Evolutionary conservation across 352 stramenopile species (phyloP).

Genomic region (Pythium phragmitis): DNA sequence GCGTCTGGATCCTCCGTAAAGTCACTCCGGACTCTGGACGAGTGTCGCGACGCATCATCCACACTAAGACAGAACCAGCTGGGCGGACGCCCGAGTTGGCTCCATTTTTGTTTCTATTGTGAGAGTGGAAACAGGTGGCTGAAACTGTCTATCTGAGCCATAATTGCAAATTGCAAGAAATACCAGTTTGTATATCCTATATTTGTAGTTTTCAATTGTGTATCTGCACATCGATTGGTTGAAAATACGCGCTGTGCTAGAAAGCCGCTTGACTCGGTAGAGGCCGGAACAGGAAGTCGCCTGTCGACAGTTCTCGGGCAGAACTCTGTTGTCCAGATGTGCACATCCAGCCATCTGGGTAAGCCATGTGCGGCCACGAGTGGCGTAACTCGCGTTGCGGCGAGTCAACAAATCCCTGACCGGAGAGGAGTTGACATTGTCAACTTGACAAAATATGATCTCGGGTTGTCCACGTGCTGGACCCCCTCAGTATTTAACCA

Average conservation of each 20-base stretch:
- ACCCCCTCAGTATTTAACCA: too few species aligned
- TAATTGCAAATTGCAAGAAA: neutral
- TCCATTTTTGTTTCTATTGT: conserved; percentile 3
- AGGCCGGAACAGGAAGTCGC: neutral
- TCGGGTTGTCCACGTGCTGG: too few species aligned
- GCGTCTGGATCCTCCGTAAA: conserved; percentile 6
- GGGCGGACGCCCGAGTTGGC: neutral
- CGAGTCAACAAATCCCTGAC: conserved; percentile 4
- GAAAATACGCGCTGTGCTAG: neutral
- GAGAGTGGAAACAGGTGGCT: conserved; percentile 11
- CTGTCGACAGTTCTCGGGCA: neutral
- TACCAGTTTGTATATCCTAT: conserved; percentile 5
- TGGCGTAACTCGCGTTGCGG: neutral
- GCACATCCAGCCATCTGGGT: conserved; percentile 14
- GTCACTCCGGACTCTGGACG: conserved; percentile 5
- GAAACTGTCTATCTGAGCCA: conserved; percentile 20
- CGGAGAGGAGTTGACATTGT: neutral
- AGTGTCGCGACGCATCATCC: conserved; percentile 9
- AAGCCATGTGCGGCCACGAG: conserved; percentile 1
- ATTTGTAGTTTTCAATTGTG: conserved; percentile 15
- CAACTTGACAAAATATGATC: too few species aligned
- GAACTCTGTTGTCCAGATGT: conserved; percentile 6
- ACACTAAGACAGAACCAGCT: conserved; percentile 1
- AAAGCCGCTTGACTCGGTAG: conserved; percentile 2
- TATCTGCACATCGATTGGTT: conserved; percentile 21